A percentile compares a stretch with the other conserved stretches of the same genome.
Conservation (phyloP, 495 filamentous ascomycete genomes). For the Tuber brumale region DNA sequence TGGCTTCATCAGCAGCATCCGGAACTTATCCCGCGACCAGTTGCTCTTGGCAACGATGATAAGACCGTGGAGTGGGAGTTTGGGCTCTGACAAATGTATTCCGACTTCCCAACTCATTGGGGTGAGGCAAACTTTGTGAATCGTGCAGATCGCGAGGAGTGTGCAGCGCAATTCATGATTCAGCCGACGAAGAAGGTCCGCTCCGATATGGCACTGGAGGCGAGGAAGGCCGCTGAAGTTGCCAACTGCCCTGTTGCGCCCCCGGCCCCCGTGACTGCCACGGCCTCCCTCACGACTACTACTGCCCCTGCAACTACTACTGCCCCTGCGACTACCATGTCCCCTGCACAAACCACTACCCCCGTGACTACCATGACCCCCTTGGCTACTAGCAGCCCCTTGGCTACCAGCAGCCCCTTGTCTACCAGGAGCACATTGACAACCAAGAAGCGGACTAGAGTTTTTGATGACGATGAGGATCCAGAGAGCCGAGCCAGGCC, state of each 20-base stretch:
- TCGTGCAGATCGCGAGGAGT: background rate
- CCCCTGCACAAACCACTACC: too few species aligned
- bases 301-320: too few species aligned
- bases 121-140: background rate
- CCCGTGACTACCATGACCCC: too few species aligned
- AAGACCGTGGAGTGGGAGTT: background rate
- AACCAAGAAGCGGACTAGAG: background rate
- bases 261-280: too few species aligned
- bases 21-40: background rate
- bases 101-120: background rate
- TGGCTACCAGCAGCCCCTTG: too few species aligned
- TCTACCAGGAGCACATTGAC: too few species aligned
- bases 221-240: too few species aligned
- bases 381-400: too few species aligned
- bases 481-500: background rate
- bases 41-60: background rate
- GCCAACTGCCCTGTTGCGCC: fast-evolving
- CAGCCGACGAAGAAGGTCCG: background rate
- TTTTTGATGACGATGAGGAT: background rate
- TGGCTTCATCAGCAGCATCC: background rate
- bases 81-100: background rate
- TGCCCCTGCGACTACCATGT: too few species aligned
- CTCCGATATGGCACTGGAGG: background rate
- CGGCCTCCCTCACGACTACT: too few species aligned
- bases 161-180: background rate